Evolutionary conservation across 163 green algal species (phyloP), one percentile per base, ranked within the genome.

Genomic region (Chlorella variabilis): DNA sequence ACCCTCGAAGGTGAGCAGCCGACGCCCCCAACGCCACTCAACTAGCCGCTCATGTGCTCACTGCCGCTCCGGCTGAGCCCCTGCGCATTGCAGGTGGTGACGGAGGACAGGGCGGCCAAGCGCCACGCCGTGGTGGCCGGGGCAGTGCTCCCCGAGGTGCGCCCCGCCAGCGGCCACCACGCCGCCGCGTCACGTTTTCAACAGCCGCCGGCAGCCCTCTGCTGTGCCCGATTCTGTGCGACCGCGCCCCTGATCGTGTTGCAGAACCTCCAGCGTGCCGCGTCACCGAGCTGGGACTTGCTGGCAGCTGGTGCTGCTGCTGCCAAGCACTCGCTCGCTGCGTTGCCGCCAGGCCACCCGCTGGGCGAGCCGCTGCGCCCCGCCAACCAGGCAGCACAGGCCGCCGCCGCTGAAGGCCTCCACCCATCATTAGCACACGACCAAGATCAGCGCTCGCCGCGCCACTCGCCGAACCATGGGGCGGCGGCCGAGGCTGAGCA

Each of bases 351-450:
- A 21, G 59, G n/a, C 29, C 17, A 27, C 29, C 27, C 59, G 7
- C 29, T 21, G 7, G 27, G 51, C 21, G 73, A 59, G 38, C 73
- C 73, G 36, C 38, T 70, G 56, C 73, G 56, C n/a, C 73, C 71
- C 36, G 70, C 48, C 7, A 68, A 68, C 71, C 38, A 67, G 6
- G 71, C 54, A 25, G 69, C 45, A 7, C 27, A 49, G 11, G 21
- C 39, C 3, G 68, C 29, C 3, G 42, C 68, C 5, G 54, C 54
- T 63, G 45, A 54, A 63, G 54, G 18, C 71, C 34, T 48, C 33
- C 23, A 77, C 61, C 71, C 36, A 66, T 0, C n/a, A n/a, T n/a
- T n/a, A n/a, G n/a, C n/a, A n/a, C n/a, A n/a, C n/a, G n/a, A n/a
- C n/a, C n/a, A n/a, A n/a, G n/a, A n/a, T n/a, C n/a, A n/a, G n/a